phyloP scores from a whole-genome alignment of 2,329 filamentous ascomycete genomes.

The Ophiocordyceps camponoti-floridani region DNA sequence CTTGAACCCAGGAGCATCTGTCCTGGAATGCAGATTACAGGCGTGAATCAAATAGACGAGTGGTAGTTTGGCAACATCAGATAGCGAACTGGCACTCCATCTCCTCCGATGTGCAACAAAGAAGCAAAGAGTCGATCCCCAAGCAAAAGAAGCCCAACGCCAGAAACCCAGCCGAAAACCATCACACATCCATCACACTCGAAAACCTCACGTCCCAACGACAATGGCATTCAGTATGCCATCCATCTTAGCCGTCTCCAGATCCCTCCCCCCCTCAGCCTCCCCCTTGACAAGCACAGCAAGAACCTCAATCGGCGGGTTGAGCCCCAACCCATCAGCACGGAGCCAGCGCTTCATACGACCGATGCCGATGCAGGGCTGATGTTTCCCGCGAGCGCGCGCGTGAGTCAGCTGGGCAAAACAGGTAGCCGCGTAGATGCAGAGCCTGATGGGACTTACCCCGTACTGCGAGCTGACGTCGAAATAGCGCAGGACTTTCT shows the following conservation, averaged over 20 bases:
- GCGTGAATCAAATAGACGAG: too few species aligned
- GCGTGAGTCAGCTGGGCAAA: conserved; percentile 5
- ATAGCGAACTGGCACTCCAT: too few species aligned
- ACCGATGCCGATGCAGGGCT: conserved; percentile 79
- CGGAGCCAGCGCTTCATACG: conserved; percentile 76
- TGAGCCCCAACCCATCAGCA: conserved; percentile 64
- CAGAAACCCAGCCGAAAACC: not conserved
- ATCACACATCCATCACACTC: not conserved
- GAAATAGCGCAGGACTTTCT: conserved; percentile 83
- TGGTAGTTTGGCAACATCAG: too few species aligned
- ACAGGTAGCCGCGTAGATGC: too few species aligned
- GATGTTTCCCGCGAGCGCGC: not conserved
- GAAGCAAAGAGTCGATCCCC: not conserved
- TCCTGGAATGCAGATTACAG: too few species aligned
- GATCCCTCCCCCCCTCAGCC: conserved; percentile 28
- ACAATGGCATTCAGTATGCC: conserved; percentile 36
- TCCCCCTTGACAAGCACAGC: conserved; percentile 65
- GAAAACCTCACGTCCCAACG: conserved; percentile 14
- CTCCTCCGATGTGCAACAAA: too few species aligned
- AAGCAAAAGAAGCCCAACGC: not conserved
- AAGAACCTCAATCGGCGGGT: conserved; percentile 78
- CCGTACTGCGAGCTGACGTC: conserved; percentile 86
- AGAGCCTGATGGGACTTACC: conserved; percentile 39
- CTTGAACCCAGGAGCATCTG: too few species aligned
- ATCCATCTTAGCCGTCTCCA: conserved; percentile 60